These are phyloP conservation scores for Dittrichia graveolens DNA, from an alignment of 129 eudicot species.

Conservation along the genomic window DNA sequence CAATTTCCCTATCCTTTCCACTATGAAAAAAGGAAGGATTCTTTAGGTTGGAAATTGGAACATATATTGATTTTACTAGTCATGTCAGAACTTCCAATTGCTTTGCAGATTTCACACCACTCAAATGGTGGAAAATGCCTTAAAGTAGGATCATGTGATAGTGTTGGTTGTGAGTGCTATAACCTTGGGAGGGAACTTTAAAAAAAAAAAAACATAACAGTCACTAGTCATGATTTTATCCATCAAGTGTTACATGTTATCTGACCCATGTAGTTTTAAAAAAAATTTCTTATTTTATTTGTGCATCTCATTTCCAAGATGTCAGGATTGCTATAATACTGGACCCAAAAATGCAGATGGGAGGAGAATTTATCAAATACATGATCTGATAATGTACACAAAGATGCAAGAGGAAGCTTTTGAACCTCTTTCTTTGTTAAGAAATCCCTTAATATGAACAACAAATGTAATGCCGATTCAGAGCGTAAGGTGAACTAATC, in stretches of 20 bases:
- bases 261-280: constrained; percentile 1
- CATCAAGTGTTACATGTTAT: constrained; percentile 21
- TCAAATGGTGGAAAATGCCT: constrained; percentile 28
- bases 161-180: constrained; percentile 32
- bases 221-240: constrained; percentile 19
- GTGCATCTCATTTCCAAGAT: neutral
- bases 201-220: neutral
- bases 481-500: too few relatives aligned
- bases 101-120: constrained; percentile 37
- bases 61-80: constrained; percentile 29
- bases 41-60: constrained; percentile 16
- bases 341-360: neutral
- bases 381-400: too few relatives aligned
- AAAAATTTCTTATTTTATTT: neutral
- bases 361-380: neutral
- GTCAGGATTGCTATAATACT: neutral
- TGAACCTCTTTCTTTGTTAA: too few relatives aligned
- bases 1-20: constrained; percentile 25
- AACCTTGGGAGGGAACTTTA: constrained; percentile 21
- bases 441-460: too few relatives aligned
- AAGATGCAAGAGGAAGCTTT: too few relatives aligned
- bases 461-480: too few relatives aligned
- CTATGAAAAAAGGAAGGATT: constrained; percentile 28
- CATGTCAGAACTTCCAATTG: constrained; percentile 30
- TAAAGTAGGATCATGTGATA: constrained; percentile 35